Conservation (phyloP, 352 stramenopile genomes). For the Saprolegnia diclina region DNA sequence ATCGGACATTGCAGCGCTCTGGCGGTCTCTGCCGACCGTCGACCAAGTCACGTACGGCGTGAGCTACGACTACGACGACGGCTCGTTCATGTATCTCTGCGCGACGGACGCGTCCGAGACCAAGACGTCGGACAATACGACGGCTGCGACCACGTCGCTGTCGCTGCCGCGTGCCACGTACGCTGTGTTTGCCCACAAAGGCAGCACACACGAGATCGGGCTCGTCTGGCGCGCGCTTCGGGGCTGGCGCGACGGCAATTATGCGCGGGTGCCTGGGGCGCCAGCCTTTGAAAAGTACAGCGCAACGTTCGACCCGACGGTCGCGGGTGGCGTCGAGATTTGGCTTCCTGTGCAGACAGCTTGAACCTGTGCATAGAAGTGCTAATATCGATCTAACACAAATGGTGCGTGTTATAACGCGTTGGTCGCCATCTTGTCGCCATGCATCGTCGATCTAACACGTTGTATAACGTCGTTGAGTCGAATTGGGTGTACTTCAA, state of each 20-base stretch:
- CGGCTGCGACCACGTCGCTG: neutral
- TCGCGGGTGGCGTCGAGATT: conserved; percentile 1
- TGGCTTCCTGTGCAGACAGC: conserved; percentile 3
- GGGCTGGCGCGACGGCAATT: neutral
- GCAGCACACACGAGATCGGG: neutral
- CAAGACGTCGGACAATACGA: too few relatives aligned
- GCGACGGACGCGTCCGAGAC: too few relatives aligned
- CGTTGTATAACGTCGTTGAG: neutral
- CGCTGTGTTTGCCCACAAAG: neutral
- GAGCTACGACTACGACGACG: conserved; percentile 1
- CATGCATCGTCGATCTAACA: neutral
- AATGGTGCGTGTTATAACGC: neutral
- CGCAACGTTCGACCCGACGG: neutral
- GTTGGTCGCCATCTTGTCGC: too few relatives aligned
- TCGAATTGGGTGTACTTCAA: neutral
- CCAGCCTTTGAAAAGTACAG: conserved; percentile 1
- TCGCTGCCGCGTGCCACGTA: neutral
- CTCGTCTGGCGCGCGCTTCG: neutral
- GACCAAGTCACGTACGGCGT: neutral
- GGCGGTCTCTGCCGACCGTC: neutral
- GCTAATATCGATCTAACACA: neutral
- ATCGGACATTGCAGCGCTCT: neutral
- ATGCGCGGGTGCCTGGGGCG: neutral
- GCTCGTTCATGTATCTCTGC: neutral
- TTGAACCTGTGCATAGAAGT: neutral